phyloP scores from a whole-genome alignment of 257 asterid species.

The Henckelia pumila region DNA sequence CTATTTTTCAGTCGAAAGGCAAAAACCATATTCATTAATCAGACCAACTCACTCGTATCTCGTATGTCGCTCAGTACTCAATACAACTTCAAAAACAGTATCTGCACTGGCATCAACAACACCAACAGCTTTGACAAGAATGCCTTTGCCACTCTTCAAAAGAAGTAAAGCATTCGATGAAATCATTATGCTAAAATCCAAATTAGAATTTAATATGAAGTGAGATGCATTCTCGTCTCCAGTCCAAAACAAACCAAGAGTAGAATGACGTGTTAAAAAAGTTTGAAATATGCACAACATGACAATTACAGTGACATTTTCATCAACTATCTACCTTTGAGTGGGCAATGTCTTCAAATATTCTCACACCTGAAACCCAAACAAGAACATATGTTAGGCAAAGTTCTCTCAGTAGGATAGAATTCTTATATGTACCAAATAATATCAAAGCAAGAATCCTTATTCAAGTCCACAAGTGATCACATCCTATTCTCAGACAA shows the following conservation, averaged over 20 bases:
- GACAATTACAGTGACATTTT: neutral
- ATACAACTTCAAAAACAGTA: conserved; percentile 78
- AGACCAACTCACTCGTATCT: conserved; percentile 79
- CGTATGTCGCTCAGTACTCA: conserved; percentile 65
- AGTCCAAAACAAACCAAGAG: conserved; percentile 8
- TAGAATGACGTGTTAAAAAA: neutral
- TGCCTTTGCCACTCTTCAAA: conserved; percentile 71
- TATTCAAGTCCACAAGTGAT: neutral
- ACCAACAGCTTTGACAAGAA: conserved; percentile 91
- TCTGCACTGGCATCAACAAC: conserved; percentile 93
- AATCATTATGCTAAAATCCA: conserved; percentile 10
- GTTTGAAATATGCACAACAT: neutral
- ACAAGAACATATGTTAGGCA: conserved; percentile 22
- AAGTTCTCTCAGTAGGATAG: conserved; percentile 8
- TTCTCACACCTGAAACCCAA: conserved; percentile 80
- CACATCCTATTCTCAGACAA: conserved; percentile 13
- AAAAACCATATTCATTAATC: conserved; percentile 19
- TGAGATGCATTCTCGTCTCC: neutral
- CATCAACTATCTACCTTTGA: conserved; percentile 55
- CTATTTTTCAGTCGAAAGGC: conserved; percentile 21
- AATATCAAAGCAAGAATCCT: conserved; percentile 12
- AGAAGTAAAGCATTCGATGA: conserved; percentile 21
- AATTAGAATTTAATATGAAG: neutral
- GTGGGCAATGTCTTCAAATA: conserved; percentile 82
- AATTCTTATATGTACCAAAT: neutral